Base-by-base conservation (phyloP, 805 yeast genomes). In the Lipomyces sp. region DNA sequence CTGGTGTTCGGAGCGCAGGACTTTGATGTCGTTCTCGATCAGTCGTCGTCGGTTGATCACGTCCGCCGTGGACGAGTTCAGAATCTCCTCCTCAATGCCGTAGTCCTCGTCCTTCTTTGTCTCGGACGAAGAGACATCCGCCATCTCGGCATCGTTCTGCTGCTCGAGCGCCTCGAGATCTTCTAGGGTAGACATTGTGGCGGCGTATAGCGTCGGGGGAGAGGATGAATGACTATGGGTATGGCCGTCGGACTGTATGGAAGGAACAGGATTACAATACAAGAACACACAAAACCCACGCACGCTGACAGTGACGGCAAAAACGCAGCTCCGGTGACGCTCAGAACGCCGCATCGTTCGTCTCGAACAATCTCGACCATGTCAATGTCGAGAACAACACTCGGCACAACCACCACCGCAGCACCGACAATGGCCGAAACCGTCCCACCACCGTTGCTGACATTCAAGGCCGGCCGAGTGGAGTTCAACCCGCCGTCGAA, bases 11-110 rank as follows among this genome's bases (percentile, higher is more conserved):
- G 96, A 86, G 63, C 86, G 79, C 84, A 93, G 88, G 63, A 93
- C 89, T 67, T 90, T 88, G 69, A 93, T 90, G 67, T 93, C 98
- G 68, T 93, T 93, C 65, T 91, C 97, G 62, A 93, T 76, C 55
- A 93, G 74, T 60, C 86, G 86, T 24, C 95, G 81, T 63, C 98
- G 82, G 67, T 87, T 90, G 65, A 78, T 75, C 62, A 93, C 80
- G 62, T 93, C 98, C 23, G 82, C 78, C 0, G 95, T 83, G 33
- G 96, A 79, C 43, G 88, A 79, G 55, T 72, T 73, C 59, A 86
- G 71, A 67, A 93, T 84, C 60, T 91, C 99, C 59, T 80, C 82
- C 66, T 88, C 96, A 56, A 90, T 72, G 58, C 79, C 85, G 60
- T 76, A 79, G 45, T 74, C 75, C 21, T 71, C 76, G 36, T 59